Percentiles rank a stretch among this genome's conserved stretches.
Conservation (phyloP, 2,329 filamentous ascomycete genomes). For the Verticillium isaacii region DNA sequence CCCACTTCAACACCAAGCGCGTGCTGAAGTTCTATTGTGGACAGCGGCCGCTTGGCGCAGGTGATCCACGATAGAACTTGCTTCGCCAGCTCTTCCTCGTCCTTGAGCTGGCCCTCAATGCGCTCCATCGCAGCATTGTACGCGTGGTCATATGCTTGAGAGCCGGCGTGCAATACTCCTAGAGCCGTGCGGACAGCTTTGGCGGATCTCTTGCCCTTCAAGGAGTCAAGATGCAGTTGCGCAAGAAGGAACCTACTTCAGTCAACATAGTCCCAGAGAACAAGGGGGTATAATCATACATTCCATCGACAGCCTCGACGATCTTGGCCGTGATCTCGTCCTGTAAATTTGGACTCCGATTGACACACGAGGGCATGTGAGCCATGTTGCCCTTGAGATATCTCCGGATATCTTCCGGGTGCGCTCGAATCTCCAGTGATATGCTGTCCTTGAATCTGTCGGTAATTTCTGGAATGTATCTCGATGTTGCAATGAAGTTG, state of each 20-base stretch:
- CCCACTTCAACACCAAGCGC: slow-evolving; percentile 31
- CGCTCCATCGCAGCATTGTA: slow-evolving; percentile 37
- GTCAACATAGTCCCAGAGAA: not conserved
- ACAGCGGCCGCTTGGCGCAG: slow-evolving; percentile 27
- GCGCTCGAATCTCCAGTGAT: slow-evolving; percentile 12
- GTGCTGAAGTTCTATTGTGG: slow-evolving; percentile 30
- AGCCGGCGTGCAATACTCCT: slow-evolving; percentile 20
- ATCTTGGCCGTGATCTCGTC: slow-evolving; percentile 8
- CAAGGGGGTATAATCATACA: slow-evolving; percentile 5
- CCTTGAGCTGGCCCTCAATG: slow-evolving; percentile 30
- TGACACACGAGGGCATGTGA: not conserved
- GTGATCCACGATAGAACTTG: slow-evolving; percentile 34
- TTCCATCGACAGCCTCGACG: slow-evolving; percentile 7
- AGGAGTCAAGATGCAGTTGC: slow-evolving; percentile 5
- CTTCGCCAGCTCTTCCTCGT: slow-evolving; percentile 28
- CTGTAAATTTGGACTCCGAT: not conserved
- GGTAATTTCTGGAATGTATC: slow-evolving; percentile 11
- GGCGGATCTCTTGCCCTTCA: slow-evolving; percentile 10
- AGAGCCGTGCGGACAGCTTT: slow-evolving; percentile 28
- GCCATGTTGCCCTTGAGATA: slow-evolving; percentile 7
- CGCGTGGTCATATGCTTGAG: slow-evolving; percentile 25
- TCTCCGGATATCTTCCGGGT: slow-evolving; percentile 6
- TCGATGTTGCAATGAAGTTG: slow-evolving; percentile 18
- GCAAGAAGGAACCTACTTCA: slow-evolving; percentile 9
- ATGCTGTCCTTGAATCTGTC: not conserved